These are phyloP conservation scores for Lentinula boryana DNA, from an alignment of 768 basidiomycete species.

Conservation along the genomic window DNA sequence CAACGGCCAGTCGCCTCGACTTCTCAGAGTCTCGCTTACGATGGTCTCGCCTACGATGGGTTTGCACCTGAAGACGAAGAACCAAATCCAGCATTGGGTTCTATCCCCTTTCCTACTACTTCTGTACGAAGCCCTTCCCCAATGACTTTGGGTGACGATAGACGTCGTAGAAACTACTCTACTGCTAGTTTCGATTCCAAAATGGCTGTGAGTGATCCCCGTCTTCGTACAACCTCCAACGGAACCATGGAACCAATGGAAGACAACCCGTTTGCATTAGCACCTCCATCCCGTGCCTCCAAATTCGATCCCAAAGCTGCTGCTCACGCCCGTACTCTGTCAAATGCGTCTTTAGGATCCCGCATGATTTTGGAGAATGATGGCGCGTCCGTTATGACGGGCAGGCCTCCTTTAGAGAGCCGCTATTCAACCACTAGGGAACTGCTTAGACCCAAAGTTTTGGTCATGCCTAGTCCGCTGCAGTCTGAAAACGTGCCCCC, in stretches of 20 bases:
- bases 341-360: conserved; percentile 63
- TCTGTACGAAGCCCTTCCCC: conserved; percentile 49
- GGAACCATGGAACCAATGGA: conserved; percentile 42
- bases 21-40: conserved; percentile 33
- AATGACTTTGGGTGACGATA: conserved; percentile 27
- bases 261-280: conserved; percentile 65
- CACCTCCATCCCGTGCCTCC: conserved; percentile 60
- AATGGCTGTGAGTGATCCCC: conserved; percentile 31
- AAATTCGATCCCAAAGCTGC: conserved; percentile 77
- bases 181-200: conserved; percentile 46
- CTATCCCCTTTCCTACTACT: conserved; percentile 61
- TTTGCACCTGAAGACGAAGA: conserved; percentile 13
- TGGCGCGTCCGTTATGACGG: conserved; percentile 35
- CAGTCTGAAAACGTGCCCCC: conserved; percentile 39
- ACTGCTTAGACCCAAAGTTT: conserved; percentile 82
- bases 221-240: conserved; percentile 34
- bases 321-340: conserved; percentile 52
- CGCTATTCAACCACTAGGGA: conserved; percentile 71
- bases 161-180: conserved; percentile 44
- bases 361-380: conserved; percentile 57
- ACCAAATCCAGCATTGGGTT: conserved; percentile 26
- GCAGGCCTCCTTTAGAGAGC: conserved; percentile 24
- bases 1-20: conserved; percentile 44
- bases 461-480: conserved; percentile 90
- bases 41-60: conserved; percentile 24